Evolutionary conservation across 1,284 basidiomycete species (phyloP), one percentile per base, ranked within the genome.

Genomic region (Sporisorium exsertum): DNA sequence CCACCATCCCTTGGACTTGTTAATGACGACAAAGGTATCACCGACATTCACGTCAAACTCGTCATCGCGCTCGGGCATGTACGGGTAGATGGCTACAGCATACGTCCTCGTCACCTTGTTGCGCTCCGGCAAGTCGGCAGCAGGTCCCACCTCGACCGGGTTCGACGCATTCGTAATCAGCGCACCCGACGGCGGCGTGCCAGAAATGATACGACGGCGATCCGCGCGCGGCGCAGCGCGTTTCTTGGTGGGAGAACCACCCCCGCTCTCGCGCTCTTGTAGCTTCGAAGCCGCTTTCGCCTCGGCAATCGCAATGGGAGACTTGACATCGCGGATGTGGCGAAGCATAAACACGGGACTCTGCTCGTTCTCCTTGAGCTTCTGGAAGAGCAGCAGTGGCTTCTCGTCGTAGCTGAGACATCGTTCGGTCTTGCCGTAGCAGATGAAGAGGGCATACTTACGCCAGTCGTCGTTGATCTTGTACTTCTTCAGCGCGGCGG

Each of bases 401-500:
- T 98, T 98, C 87, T 99, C 97, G 82, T 99, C 97, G 82, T 97
- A 98, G 81, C 93, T 93, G 64, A 99, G 87, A 87, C 97, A 99
- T 33, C 97, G 91, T 85, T 99, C 97, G 4, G 73, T 89, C 68
- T 92, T 91, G 16, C 94, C 95, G 86, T 95, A 97, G 83, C 95
- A 98, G 77, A 99, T 98, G 87, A 99, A 99, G 90, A 99, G 92
- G 26, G 96, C 97, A 87, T 99, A 99, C 82, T 94, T 92, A 88
- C 94, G 92, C 95, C 96, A 99, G 86, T 95, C 95, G 80, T 99
- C 97, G 84, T 95, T 95, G 87, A 99, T 98, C 85, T 94, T 94
- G 87, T 99, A 99, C 87, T 98, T 98, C 87, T 97, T 97, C 75
- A 99, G 88, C 18, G 97, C 97, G 0, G 96, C 95, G 0, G 97